Base-by-base conservation (phyloP, 306 rosid species). In the Casuarina cunninghamiana region DNA sequence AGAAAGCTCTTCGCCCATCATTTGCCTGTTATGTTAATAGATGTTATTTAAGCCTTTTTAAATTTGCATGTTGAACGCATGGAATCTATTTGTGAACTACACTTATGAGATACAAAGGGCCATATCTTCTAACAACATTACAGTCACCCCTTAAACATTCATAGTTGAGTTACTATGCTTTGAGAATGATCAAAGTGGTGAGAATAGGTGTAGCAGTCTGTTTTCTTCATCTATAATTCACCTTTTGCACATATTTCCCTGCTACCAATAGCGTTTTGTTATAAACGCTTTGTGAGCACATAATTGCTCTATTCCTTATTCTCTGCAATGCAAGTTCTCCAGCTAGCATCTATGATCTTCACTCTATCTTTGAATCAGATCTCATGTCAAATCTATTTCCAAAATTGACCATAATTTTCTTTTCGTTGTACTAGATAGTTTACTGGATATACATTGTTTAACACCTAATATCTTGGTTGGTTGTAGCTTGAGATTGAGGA, bases 1-100 rank as follows among this genome's bases (percentile, higher is more conserved):
- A 70, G 96, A 89, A 53, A 94, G 86, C 68, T 92, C 98, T 87
- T 92, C 90, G 17, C 98, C 98, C 98, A 94, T 89, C 80, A 94
- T 88, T 84, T 92, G 80, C 84, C 98, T 94, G 87, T 84, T 70
- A 73, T 66, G 65, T 57, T 77, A 10, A 71, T 71, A 75, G 57
- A 39, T 62, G 72, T 62, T 75, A 17, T 49, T 78, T 39, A 46
- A 43, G 68, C 62, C 43, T 73, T 79, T 55, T 79, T 55, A 80
- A 26, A 55, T 68, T 39, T 66, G 78, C 75, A 58, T 78, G 51
- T 77, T 67, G 77, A 72, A 80, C 75, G 67, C 58, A 61, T 41
- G n/a, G 38, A 69, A 60, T 41, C 77, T 61, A 51, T 54, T 46
- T 49, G 53, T 41, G 45, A 68, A 62, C 65, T 26, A 42, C 70